Base-by-base conservation (phyloP, 768 basidiomycete species). In the Lactarius trivialis region DNA sequence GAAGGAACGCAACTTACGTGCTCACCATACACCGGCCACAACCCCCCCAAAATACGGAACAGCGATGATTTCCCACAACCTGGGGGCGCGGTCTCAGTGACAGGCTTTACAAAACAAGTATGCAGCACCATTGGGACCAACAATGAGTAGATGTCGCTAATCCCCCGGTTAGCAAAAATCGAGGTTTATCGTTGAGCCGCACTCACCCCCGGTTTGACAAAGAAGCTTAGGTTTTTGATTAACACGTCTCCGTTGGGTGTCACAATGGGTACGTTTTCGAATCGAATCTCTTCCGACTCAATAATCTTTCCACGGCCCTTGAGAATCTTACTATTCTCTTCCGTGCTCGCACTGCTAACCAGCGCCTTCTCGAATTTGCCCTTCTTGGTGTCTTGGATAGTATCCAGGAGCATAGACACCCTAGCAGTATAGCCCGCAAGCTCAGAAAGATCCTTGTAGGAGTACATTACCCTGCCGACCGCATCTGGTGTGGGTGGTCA, bases 181-280 rank as follows among this genome's bases (percentile, higher is more conserved):
- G 17, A 51, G 7, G 7, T 9, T 48, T n/a, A 19, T 45, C 9
- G 19, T 15, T 24, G n/a, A 39, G 50, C 58, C 33, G 33, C 24
- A 73, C 80, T 68, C 68, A 93, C 93, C 60, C 94, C 92, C 56
- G 83, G 89, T 72, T 91, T 89, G 58, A 98, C 89, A 66, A 84
- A 83, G 78, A 98, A 98, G 68, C 88, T 92, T 70, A 98, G 74
- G 66, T 79, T 86, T 73, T 81, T 83, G 56, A 99, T 81, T 4
- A 99, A 80, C 17, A 98, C 81, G 68, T 98, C 96, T 7, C 95
- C 95, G 66, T 97, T 98, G 2, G 96, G 96, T 12, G 93, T 95
- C 30, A 98, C 86, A 62, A 99, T 93, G 0, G 96, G 96, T 1
- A 99, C 96, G 61, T 87, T 81, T 67, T 95, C 89, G 67, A 99